Evolutionary conservation across 2,329 filamentous ascomycete species (phyloP).

Genomic region (Coniella lustricola): DNA sequence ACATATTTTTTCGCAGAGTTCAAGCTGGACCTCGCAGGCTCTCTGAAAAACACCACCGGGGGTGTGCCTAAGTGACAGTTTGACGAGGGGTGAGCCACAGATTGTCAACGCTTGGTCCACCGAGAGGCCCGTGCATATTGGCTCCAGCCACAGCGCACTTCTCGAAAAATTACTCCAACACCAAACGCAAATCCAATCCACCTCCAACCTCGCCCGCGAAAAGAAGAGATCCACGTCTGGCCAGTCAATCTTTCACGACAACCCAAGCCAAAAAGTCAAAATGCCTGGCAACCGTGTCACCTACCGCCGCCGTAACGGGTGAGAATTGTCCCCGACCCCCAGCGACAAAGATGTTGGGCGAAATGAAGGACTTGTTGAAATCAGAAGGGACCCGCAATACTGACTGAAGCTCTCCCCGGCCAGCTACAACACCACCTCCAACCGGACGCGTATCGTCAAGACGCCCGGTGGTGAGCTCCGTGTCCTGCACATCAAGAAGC

Average conservation of each 20-base stretch:
- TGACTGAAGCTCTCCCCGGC: slow-evolving; percentile 17
- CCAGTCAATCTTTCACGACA: slow-evolving; percentile 15
- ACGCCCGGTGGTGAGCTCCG: slow-evolving; percentile 94
- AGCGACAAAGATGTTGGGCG: slow-evolving; percentile 8
- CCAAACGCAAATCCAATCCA: slow-evolving; percentile 6
- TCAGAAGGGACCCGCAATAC: slow-evolving; percentile 11
- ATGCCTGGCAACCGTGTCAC: slow-evolving; percentile 55
- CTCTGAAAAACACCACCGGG: background rate
- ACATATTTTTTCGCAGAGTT: too few species aligned
- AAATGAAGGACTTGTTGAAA: background rate
- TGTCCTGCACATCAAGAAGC: slow-evolving; percentile 99
- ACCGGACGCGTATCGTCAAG: slow-evolving; percentile 93
- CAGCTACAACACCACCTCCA: slow-evolving; percentile 97
- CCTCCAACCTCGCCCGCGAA: slow-evolving; percentile 2
- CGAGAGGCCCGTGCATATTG: background rate
- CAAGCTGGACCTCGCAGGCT: background rate
- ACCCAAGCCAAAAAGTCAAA: slow-evolving; percentile 35
- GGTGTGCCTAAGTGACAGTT: background rate
- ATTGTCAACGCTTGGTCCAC: background rate
- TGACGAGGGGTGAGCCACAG: background rate
- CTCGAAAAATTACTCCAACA: slow-evolving; percentile 3
- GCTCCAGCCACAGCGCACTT: slow-evolving; percentile 3
- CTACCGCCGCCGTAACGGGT: slow-evolving; percentile 76
- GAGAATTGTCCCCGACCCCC: slow-evolving; percentile 36
- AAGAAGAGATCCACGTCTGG: slow-evolving; percentile 16